A percentile compares a stretch with the other conserved stretches of the same genome.
These are phyloP conservation scores for Tulasnella sp. DNA, from an alignment of 768 basidiomycete species.

Conservation along the genomic window DNA sequence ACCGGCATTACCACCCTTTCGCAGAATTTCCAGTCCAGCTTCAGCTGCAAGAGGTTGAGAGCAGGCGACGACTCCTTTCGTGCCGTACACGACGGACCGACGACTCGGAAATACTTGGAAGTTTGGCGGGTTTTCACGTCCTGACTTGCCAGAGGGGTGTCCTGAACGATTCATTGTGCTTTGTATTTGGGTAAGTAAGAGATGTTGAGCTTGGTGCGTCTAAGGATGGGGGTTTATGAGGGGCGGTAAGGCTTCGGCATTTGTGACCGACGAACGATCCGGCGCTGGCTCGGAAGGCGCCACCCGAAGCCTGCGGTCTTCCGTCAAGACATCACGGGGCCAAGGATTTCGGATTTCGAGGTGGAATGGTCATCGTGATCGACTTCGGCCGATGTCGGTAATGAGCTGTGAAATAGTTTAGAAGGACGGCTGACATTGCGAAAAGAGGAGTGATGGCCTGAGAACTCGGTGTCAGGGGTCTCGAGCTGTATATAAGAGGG, in stretches of 20 bases:
- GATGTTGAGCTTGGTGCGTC: not conserved
- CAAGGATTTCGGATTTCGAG: not conserved
- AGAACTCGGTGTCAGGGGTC: not conserved
- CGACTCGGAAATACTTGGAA: not conserved
- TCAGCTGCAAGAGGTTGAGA: conserved; percentile 88
- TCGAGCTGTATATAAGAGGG: not conserved
- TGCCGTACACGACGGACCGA: conserved; percentile 76
- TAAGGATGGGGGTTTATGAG: not conserved
- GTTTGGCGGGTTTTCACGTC: not conserved
- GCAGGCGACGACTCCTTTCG: conserved; percentile 78
- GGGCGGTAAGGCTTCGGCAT: not conserved
- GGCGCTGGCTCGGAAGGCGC: not conserved
- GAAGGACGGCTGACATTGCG: not conserved
- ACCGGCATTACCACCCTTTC: conserved; percentile 95
- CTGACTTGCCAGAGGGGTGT: not conserved
- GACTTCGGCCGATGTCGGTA: not conserved
- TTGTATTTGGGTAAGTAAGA: not conserved
- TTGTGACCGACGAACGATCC: not conserved
- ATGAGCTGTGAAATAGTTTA: not conserved
- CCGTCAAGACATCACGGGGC: not conserved
- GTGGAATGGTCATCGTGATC: not conserved
- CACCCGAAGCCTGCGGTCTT: not conserved
- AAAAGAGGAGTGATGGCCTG: not conserved
- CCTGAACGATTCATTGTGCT: not conserved
- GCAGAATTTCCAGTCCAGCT: conserved; percentile 85